Conservation (phyloP, 2,329 filamentous ascomycete species). For the Amylocarpus encephaloides region DNA sequence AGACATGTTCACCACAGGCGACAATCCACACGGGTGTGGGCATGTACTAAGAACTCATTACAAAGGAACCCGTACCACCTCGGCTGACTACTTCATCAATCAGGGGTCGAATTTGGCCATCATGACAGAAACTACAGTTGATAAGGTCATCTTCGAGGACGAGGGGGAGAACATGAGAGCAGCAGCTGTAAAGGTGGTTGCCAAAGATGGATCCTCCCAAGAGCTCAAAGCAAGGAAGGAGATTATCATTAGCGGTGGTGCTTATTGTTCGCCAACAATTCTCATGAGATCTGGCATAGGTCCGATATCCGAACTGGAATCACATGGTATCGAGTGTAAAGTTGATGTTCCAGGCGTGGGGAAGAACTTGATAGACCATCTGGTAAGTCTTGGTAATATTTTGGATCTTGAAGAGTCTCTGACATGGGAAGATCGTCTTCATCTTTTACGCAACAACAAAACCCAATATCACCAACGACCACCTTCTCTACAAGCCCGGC, state of each 20-base stretch:
- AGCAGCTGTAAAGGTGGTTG: conserved; percentile 39
- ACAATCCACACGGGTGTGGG: conserved; percentile 48
- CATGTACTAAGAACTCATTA: conserved; percentile 48
- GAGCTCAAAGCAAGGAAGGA: conserved; percentile 39
- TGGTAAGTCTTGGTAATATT: conserved; percentile 33
- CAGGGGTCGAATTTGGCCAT: conserved; percentile 35
- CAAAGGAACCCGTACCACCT: conserved; percentile 45
- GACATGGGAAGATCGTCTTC: conserved; percentile 42
- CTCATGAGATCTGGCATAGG: conserved; percentile 43
- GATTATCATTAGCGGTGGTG: conserved; percentile 43
- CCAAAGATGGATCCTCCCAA: conserved; percentile 35
- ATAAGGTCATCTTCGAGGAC: conserved; percentile 44
- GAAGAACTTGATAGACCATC: conserved; percentile 52
- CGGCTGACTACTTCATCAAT: conserved; percentile 45
- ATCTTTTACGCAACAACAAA: conserved; percentile 54
- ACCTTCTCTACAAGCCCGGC: conserved; percentile 49
- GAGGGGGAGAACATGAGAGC: conserved; percentile 36
- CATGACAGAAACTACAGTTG: conserved; percentile 42
- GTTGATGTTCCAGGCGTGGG: conserved; percentile 57
- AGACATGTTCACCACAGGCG: conserved; percentile 53
- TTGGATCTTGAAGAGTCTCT: background rate
- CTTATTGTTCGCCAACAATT: conserved; percentile 42
- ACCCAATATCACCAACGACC: conserved; percentile 47
- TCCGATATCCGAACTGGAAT: conserved; percentile 34
- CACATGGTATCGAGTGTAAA: conserved; percentile 44